Conservation (phyloP, 768 basidiomycete genomes). For the Mycena epipterygia region DNA sequence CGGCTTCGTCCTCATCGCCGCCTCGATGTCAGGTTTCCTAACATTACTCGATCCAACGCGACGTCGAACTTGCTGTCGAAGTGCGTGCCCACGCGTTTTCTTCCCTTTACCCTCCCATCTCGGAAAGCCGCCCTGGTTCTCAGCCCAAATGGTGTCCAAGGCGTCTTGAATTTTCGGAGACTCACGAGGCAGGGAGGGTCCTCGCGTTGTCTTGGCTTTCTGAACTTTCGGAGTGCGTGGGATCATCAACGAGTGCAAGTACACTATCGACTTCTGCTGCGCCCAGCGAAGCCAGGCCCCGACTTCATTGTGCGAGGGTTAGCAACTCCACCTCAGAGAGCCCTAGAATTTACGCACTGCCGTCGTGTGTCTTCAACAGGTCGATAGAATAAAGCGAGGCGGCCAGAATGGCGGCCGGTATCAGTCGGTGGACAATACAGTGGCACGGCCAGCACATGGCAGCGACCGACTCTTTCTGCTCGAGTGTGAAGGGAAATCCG, state of each 20-base stretch:
- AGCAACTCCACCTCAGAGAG: not conserved
- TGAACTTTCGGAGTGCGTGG: not conserved
- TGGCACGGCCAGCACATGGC: slow-evolving; percentile 26
- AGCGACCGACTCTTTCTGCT: slow-evolving; percentile 7
- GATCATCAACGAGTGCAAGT: slow-evolving; percentile 27
- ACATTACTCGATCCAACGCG: not conserved
- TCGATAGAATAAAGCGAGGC: slow-evolving; percentile 14
- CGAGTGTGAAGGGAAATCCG: slow-evolving; percentile 9
- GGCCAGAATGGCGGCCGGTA: slow-evolving; percentile 11
- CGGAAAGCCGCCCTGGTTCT: slow-evolving; percentile 13
- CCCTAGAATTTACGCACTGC: not conserved
- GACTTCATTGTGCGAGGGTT: slow-evolving; percentile 9
- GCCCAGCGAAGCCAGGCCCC: slow-evolving; percentile 19
- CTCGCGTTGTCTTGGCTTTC: not conserved
- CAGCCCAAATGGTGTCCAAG: slow-evolving; percentile 17
- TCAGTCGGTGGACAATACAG: slow-evolving; percentile 19
- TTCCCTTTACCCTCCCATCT: slow-evolving; percentile 14
- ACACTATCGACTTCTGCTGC: not conserved
- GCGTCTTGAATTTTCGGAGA: not conserved
- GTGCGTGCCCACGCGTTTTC: slow-evolving; percentile 11
- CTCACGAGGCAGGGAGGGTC: not conserved
- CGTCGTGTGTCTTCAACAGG: slow-evolving; percentile 1
- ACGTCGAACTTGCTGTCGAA: slow-evolving; percentile 10
- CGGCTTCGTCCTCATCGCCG: slow-evolving; percentile 6
- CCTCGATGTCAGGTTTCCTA: slow-evolving; percentile 9